A percentile compares a stretch with the other conserved stretches of the same genome.
phyloP scores from a whole-genome alignment of 768 basidiomycete genomes.

The Coprinopsis marcescibilis region DNA sequence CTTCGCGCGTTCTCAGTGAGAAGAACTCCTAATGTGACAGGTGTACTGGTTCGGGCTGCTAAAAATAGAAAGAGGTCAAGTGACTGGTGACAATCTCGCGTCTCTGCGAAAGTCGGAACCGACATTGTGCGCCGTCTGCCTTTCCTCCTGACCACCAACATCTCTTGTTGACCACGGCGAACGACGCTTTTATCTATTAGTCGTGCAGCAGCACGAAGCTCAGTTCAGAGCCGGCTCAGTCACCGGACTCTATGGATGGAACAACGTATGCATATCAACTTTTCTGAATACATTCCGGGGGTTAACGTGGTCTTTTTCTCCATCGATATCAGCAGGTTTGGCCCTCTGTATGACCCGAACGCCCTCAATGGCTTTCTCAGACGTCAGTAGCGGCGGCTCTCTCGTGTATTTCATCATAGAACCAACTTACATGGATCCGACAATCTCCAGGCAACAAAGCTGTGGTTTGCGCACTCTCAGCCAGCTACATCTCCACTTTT shows the following conservation, averaged over 20 bases:
- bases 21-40: no score
- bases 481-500: slow-evolving; percentile 88
- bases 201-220: slow-evolving; percentile 71
- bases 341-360: slow-evolving; percentile 57
- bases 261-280: slow-evolving; percentile 38
- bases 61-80: slow-evolving; percentile 12
- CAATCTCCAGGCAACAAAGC: slow-evolving; percentile 67
- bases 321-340: slow-evolving; percentile 40
- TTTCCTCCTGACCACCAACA: slow-evolving; percentile 9
- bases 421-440: slow-evolving; percentile 2
- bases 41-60: not conserved
- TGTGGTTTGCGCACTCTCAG: slow-evolving; percentile 84
- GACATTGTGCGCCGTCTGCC: not conserved
- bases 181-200: slow-evolving; percentile 6
- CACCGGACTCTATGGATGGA: slow-evolving; percentile 75
- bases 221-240: slow-evolving; percentile 62
- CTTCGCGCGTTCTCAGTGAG: no score
- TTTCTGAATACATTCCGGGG: not conserved
- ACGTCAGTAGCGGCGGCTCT: slow-evolving; percentile 36
- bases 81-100: slow-evolving; percentile 3
- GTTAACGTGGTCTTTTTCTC: not conserved
- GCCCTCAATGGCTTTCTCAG: slow-evolving; percentile 61
- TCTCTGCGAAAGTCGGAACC: not conserved
- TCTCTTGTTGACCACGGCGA: slow-evolving; percentile 11
- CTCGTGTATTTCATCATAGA: not conserved